Percentiles rank a stretch among this genome's conserved stretches.
Evolutionary conservation across 306 rosid species (phyloP).

Genomic region (Purshia tridentata): DNA sequence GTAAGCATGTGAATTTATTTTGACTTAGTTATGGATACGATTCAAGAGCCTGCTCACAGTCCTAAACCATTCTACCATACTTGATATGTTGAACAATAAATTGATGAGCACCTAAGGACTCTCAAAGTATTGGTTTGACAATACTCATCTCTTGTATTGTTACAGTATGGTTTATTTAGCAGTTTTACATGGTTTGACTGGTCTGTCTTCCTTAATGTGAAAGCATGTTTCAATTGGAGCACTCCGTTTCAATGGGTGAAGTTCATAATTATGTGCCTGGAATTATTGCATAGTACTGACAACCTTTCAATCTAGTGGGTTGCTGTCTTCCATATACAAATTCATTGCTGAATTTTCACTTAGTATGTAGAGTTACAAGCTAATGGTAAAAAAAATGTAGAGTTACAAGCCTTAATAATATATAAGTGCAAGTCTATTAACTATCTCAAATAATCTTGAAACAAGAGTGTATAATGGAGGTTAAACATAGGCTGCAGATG

Average conservation of each 20-base stretch:
- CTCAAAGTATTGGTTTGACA: not conserved
- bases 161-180: not conserved
- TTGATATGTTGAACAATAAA: not conserved
- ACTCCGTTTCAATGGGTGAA: not conserved
- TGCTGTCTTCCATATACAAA: not conserved
- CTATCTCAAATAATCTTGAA: not conserved
- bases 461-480: not conserved
- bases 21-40: too few relatives aligned
- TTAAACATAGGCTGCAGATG: slow-evolving; percentile 1
- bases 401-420: not conserved
- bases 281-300: not conserved
- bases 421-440: not conserved
- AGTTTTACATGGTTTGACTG: not conserved
- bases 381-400: not conserved
- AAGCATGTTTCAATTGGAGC: too few relatives aligned
- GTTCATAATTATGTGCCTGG: not conserved
- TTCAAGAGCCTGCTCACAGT: not conserved
- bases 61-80: not conserved
- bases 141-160: not conserved
- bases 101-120: not conserved
- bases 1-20: not conserved
- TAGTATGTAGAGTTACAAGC: not conserved
- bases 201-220: not conserved
- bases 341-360: not conserved
- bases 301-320: too few relatives aligned